Evolutionary conservation across 2,329 filamentous ascomycete genomes (phyloP), one percentile per base, ranked within the genome.

Genomic region (Phyllachora maydis): DNA sequence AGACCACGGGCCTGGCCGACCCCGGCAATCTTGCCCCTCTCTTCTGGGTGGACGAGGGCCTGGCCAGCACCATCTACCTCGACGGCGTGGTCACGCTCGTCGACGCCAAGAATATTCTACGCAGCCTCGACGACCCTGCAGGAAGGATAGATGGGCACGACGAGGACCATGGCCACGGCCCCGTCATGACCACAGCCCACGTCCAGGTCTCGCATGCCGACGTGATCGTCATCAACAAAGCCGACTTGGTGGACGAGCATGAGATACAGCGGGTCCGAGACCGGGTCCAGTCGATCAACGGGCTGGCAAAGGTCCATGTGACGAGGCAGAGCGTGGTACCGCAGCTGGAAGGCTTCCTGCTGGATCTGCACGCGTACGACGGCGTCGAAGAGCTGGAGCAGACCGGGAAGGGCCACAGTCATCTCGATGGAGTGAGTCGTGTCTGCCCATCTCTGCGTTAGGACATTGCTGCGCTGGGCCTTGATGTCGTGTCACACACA

Each of bases 201-300:
- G 62, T 95, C 22, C 88, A 98, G 40, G 91, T 98, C 29, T 93
- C 82, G 2, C 85, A 98, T 39, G 88, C 88, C 5, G 88, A 98
- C 47, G 81, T 95, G 6, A 65, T 98, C 21, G 67, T 98, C 18
- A 66, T 98, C 35, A 98, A 98, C 52, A 98, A 98, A 46, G 60
- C 72, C 3, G 88, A 98, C 41, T 56, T 93, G 4, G 82, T 95
- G 4, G 65, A 60, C 5, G 43, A 60, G 2, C 50, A 62, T 5
- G 69, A 92, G 36, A 59, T 95, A 1, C 48, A 65, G n/a, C 47
- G 42, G 0, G 77, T 93, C 6, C 61, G 59, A 31, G 56, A 64
- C 10, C 65, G 88, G 21, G 70, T 95, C 25, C 54, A 61, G 26
- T 74, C 79, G 4, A 95, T 98, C 45, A 98, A 98, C 42, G 75